Conservation (phyloP, 768 basidiomycete species). For the Dendrothele bispora region DNA sequence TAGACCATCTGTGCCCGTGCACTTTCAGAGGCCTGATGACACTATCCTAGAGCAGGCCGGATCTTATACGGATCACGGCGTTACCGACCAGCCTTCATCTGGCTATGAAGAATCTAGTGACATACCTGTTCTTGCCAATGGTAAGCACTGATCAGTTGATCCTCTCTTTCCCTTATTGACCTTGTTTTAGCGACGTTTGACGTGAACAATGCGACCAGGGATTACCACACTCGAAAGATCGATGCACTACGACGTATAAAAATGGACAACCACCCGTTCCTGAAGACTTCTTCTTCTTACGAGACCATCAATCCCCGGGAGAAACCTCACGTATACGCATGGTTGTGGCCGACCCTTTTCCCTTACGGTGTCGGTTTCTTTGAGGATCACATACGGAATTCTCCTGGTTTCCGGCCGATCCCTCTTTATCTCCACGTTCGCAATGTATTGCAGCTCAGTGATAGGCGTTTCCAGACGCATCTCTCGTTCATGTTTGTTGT, state of each 20-base stretch:
- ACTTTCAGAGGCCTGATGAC: not conserved
- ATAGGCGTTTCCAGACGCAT: slow-evolving; percentile 13
- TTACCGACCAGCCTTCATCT: slow-evolving; percentile 7
- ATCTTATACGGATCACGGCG: slow-evolving; percentile 12
- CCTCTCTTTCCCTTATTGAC: not conserved
- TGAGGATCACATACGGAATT: slow-evolving; percentile 4
- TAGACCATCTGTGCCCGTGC: slow-evolving; percentile 7
- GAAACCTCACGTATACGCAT: slow-evolving; percentile 13
- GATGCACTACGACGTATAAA: not conserved
- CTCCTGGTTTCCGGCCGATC: not conserved
- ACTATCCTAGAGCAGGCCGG: slow-evolving; percentile 11
- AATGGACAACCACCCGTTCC: not conserved
- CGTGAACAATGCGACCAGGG: not conserved
- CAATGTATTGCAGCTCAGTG: slow-evolving; percentile 5
- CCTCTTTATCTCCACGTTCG: not conserved
- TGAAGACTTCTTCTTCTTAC: slow-evolving; percentile 1
- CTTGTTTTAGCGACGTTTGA: not conserved
- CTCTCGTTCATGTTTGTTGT: slow-evolving; percentile 11
- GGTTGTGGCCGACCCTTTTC: slow-evolving; percentile 15
- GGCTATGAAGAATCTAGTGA: not conserved
- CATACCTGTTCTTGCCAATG: not conserved
- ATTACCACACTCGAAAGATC: slow-evolving; percentile 4
- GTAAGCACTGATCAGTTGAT: not conserved
- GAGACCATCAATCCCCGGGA: slow-evolving; percentile 1
- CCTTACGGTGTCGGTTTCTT: too few relatives aligned